phyloP scores from a whole-genome alignment of 2,329 filamentous ascomycete species.

The Paramyrothecium roridum region DNA sequence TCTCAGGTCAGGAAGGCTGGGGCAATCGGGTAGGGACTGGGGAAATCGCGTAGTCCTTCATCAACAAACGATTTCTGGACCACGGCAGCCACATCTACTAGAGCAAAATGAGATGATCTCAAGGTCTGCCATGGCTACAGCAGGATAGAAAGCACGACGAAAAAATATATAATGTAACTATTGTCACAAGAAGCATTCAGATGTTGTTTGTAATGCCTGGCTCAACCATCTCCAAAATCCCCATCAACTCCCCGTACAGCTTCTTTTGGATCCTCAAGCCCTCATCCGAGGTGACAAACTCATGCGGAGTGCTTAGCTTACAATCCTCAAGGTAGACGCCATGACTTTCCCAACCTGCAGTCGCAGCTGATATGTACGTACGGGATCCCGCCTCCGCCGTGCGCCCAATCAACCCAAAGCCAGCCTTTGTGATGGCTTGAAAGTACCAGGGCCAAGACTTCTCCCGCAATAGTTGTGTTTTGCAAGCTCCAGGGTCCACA shows the following conservation, averaged over 20 bases:
- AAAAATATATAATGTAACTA: no score
- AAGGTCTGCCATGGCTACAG: no score
- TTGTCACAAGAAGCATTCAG: no score
- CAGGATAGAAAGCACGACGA: no score
- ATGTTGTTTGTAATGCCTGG: neutral
- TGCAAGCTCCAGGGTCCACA: neutral
- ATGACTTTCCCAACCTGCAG: neutral
- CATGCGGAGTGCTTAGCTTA: neutral
- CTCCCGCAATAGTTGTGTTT: neutral
- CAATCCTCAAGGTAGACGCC: neutral
- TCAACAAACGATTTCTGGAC: no score
- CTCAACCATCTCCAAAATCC: neutral
- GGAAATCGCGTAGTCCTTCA: no score
- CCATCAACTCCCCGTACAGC: neutral
- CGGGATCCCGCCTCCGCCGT: neutral
- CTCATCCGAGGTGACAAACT: neutral
- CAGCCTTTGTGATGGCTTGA: neutral
- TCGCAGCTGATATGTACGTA: neutral
- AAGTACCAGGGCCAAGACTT: neutral
- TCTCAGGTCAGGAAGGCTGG: no score
- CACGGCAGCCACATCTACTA: no score
- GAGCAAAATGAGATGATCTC: no score
- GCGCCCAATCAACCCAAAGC: neutral
- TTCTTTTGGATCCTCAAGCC: neutral
- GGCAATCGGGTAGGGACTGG: no score